Evolutionary conservation across 495 filamentous ascomycete species (phyloP).

Genomic region (Lentithecium fluviatile): DNA sequence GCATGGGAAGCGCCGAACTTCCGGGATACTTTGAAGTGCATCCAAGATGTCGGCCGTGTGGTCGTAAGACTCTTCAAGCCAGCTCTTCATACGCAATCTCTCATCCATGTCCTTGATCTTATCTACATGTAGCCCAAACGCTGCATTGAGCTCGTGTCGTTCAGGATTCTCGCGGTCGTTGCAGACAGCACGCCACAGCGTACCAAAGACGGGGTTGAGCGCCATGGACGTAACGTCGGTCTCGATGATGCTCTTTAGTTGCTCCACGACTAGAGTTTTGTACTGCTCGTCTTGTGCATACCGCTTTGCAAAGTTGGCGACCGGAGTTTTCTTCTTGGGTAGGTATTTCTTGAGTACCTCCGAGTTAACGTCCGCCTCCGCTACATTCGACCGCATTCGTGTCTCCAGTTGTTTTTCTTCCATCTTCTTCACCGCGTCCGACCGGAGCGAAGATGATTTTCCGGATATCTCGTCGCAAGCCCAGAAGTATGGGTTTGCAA

Average conservation of each 20-base stretch:
- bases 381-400: conserved; percentile 18
- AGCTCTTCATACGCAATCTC: conserved; percentile 44
- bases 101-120: conserved; percentile 35
- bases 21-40: conserved; percentile 6
- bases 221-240: conserved; percentile 45
- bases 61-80: conserved; percentile 53
- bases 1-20: conserved; percentile 12
- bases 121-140: conserved; percentile 43
- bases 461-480: background rate
- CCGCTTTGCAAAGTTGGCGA: conserved; percentile 43
- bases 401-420: conserved; percentile 3
- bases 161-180: conserved; percentile 45
- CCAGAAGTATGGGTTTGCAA: conserved; percentile 11
- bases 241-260: conserved; percentile 45
- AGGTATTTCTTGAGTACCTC: conserved; percentile 37
- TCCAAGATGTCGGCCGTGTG: conserved; percentile 44
- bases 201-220: conserved; percentile 51
- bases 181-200: conserved; percentile 50
- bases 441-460: background rate
- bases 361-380: conserved; percentile 24
- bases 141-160: conserved; percentile 44
- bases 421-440: background rate
- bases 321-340: conserved; percentile 35
- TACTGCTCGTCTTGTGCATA: conserved; percentile 44
- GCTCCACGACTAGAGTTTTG: conserved; percentile 37